These are phyloP conservation scores for Veloboletus limbatus DNA, from an alignment of 1,284 basidiomycete genomes.

Conservation along the genomic window DNA sequence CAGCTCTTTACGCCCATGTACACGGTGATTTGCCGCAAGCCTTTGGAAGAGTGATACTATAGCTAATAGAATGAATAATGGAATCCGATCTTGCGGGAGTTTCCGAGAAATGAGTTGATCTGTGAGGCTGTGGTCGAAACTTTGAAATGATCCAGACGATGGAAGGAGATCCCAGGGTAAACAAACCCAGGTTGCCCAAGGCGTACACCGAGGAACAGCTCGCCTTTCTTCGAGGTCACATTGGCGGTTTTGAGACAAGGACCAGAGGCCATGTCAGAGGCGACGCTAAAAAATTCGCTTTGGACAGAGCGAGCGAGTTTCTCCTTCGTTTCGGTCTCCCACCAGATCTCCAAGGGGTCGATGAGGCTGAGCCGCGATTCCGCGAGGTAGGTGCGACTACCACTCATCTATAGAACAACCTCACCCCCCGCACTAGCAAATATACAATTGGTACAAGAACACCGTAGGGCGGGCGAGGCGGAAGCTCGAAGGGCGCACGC, in stretches of 20 bases:
- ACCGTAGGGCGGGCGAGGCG: conserved; percentile 55
- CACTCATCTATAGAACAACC: not conserved
- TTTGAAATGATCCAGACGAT: conserved; percentile 19
- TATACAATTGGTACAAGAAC: conserved; percentile 69
- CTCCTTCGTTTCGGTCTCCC: conserved; percentile 54
- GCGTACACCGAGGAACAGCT: conserved; percentile 50
- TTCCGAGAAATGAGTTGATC: conserved; percentile 17
- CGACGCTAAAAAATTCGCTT: conserved; percentile 60
- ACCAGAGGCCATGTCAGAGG: conserved; percentile 48
- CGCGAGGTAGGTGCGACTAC: conserved; percentile 43
- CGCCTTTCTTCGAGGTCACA: conserved; percentile 48
- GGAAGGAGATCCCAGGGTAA: conserved; percentile 36
- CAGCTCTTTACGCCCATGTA: conserved; percentile 85
- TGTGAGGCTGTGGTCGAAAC: conserved; percentile 17
- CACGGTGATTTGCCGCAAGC: conserved; percentile 67
- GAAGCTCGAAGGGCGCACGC: conserved; percentile 50
- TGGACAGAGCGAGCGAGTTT: conserved; percentile 57
- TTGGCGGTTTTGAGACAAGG: conserved; percentile 50
- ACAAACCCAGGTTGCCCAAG: conserved; percentile 57
- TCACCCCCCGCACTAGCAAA: conserved; percentile 43
- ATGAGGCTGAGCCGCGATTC: conserved; percentile 54
- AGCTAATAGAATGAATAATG: too few relatives aligned
- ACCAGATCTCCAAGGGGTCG: conserved; percentile 46
- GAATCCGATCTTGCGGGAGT: conserved; percentile 32
- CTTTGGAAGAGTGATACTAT: conserved; percentile 31